Percentiles rank a stretch among this genome's conserved stretches.
phyloP scores from a whole-genome alignment of 2,329 filamentous ascomycete species.

The Chaetomium olivaceum region DNA sequence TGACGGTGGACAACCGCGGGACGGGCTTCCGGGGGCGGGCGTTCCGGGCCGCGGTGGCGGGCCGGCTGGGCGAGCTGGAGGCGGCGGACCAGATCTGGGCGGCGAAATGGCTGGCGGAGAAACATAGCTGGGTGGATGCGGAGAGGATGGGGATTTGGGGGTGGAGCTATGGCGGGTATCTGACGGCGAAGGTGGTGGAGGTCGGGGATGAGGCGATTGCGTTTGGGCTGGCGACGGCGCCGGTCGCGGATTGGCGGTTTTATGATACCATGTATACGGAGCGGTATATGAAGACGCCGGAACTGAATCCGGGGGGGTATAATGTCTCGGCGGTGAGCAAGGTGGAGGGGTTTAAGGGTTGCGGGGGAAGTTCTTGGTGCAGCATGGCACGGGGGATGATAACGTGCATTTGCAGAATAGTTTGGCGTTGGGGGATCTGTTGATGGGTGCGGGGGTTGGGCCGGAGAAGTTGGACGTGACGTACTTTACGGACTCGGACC shows the following conservation, averaged over 20 bases:
- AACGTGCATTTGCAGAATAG: conserved; percentile 72
- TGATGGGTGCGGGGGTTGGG: conserved; percentile 60
- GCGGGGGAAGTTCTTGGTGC: conserved; percentile 59
- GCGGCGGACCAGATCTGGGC: conserved; percentile 68
- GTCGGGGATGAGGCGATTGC: conserved; percentile 61
- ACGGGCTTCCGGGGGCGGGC: conserved; percentile 64
- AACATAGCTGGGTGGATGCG: conserved; percentile 56
- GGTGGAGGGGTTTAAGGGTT: conserved; percentile 61
- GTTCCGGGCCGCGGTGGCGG: conserved; percentile 60
- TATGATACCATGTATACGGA: conserved; percentile 74
- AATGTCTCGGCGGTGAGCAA: conserved; percentile 60
- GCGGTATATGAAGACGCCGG: conserved; percentile 67
- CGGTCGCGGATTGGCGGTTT: conserved; percentile 68
- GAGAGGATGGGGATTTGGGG: conserved; percentile 67
- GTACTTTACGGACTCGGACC: conserved; percentile 66
- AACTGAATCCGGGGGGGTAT: conserved; percentile 60
- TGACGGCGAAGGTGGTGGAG: conserved; percentile 67
- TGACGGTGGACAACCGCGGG: conserved; percentile 68
- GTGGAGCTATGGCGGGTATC: conserved; percentile 68
- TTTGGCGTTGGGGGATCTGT: conserved; percentile 60
- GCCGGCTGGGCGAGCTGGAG: conserved; percentile 63
- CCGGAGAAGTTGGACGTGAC: conserved; percentile 64
- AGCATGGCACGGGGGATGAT: conserved; percentile 69
- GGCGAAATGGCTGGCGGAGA: conserved; percentile 54
- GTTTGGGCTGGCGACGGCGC: conserved; percentile 63